Conservation (phyloP, 495 filamentous ascomycete species). For the Haplographium delicatum region DNA sequence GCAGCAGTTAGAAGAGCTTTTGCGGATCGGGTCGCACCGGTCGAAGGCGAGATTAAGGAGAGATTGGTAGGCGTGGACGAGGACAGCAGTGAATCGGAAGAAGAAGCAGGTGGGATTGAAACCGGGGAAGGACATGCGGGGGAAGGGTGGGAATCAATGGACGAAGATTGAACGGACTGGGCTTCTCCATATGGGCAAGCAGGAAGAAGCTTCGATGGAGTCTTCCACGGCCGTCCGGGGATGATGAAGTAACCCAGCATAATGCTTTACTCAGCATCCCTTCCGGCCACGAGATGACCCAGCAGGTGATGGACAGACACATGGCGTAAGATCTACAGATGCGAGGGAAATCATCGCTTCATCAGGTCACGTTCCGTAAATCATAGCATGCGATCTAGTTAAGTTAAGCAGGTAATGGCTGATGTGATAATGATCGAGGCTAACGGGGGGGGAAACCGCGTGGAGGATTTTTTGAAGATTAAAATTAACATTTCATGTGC, state of each 20-base stretch:
- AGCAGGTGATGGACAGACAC: too few species aligned
- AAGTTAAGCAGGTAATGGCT: too few species aligned
- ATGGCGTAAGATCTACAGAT: conserved; percentile 2
- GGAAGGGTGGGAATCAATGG: conserved; percentile 85
- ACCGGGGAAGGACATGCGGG: conserved; percentile 51
- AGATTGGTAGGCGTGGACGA: conserved; percentile 64
- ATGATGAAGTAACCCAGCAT: too few species aligned
- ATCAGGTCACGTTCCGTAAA: too few species aligned
- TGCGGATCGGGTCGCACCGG: conserved; percentile 59
- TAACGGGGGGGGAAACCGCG: too few species aligned
- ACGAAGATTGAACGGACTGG: conserved; percentile 56
- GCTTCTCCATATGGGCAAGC: too few species aligned
- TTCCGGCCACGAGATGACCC: too few species aligned
- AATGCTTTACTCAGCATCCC: too few species aligned
- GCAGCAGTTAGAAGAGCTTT: conserved; percentile 82
- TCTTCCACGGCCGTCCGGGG: background rate
- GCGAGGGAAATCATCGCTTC: background rate
- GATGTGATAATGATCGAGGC: too few species aligned
- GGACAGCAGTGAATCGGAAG: conserved; percentile 54
- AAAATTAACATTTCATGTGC: too few species aligned
- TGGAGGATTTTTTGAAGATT: too few species aligned
- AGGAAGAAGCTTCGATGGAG: background rate
- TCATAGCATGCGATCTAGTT: too few species aligned
- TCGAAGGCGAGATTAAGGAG: conserved; percentile 66
- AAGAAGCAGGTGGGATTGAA: conserved; percentile 40